Base-by-base conservation (phyloP, 257 asterid genomes). In the Catharanthus roseus region DNA sequence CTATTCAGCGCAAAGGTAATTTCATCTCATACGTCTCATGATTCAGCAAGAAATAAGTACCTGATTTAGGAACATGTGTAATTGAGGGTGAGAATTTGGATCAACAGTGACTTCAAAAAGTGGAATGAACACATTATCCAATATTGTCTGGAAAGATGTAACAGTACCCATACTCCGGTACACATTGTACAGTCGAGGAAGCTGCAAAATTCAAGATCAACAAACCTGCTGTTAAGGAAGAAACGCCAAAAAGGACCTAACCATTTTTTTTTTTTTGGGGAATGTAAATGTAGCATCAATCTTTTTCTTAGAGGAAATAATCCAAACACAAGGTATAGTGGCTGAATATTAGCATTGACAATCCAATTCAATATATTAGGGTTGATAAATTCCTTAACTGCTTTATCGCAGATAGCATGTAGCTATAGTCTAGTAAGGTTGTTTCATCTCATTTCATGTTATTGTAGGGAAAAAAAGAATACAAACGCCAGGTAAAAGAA, bases 111-210 rank as follows among this genome's bases (percentile, higher is more conserved):
- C 98, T 83, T 92, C 95, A 74, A 92, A 92, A 63, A 92, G 93
- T 47, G 97, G 97, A 83, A 92, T 77, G 90, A 92, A 92, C 72
- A 92, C 83, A 74, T 92, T 92, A 72, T 92, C 97, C 18, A 92
- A 81, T 78, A 92, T 90, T 73, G 85, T 92, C 85, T 92, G 98
- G 65, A 92, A 92, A 73, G 97, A 90, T 71, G 93, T 92, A 51
- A 83, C 96, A 66, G 95, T 90, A 75, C 98, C 98, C 98, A 92
- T 92, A 76, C 95, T 76, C 77, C 85, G 84, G 93, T 92, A 92
- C 79, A 92, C 80, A 75, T 88, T 92, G 89, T 92, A 92, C 54
- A 92, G 77, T 81, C 88, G 86, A 68, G 98, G 98, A 82, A 92
- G 90, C 98, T 92, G 97, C 90, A 87, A 50, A 77, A 28, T 26